These are phyloP conservation scores for Fusarium austroafricanum DNA, from an alignment of 2,329 filamentous ascomycete species.

Conservation along the genomic window DNA sequence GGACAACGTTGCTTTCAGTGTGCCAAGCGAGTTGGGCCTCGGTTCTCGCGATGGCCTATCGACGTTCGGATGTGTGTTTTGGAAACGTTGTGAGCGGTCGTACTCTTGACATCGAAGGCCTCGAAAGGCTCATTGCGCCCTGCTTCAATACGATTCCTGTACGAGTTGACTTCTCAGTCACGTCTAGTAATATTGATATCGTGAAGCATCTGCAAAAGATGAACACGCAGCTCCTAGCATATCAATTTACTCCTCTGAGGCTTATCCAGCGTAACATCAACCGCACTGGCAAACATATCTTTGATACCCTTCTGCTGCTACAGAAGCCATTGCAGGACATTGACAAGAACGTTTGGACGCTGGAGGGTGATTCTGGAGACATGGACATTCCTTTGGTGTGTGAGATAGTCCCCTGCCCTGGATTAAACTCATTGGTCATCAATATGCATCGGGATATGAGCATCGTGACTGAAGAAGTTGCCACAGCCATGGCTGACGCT, in stretches of 20 bases:
- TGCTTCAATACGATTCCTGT: slow-evolving; percentile 92
- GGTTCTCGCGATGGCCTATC: slow-evolving; percentile 67
- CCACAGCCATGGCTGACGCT: slow-evolving; percentile 45
- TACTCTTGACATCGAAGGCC: slow-evolving; percentile 70
- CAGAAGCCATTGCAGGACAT: slow-evolving; percentile 73
- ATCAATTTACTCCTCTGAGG: slow-evolving; percentile 81
- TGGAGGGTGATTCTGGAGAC: slow-evolving; percentile 66
- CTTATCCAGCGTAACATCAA: slow-evolving; percentile 69
- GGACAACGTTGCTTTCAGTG: slow-evolving; percentile 72
- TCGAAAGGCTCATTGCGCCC: slow-evolving; percentile 82
- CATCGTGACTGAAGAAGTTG: slow-evolving; percentile 47
- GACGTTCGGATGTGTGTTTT: slow-evolving; percentile 79
- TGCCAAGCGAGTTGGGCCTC: slow-evolving; percentile 80
- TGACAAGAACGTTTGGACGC: slow-evolving; percentile 65
- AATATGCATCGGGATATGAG: slow-evolving; percentile 71
- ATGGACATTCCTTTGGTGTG: slow-evolving; percentile 85
- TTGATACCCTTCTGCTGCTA: slow-evolving; percentile 84
- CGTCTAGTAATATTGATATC: slow-evolving; percentile 65
- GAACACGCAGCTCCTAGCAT: slow-evolving; percentile 71
- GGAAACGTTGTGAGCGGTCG: slow-evolving; percentile 88
- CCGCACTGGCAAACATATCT: slow-evolving; percentile 66
- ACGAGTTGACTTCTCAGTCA: slow-evolving; percentile 64
- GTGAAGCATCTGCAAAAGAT: slow-evolving; percentile 69
- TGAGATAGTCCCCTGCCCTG: slow-evolving; percentile 72
- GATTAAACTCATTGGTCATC: slow-evolving; percentile 65